Evolutionary conservation across 768 basidiomycete species (phyloP).

Genomic region (Pleurotus ostreatus): DNA sequence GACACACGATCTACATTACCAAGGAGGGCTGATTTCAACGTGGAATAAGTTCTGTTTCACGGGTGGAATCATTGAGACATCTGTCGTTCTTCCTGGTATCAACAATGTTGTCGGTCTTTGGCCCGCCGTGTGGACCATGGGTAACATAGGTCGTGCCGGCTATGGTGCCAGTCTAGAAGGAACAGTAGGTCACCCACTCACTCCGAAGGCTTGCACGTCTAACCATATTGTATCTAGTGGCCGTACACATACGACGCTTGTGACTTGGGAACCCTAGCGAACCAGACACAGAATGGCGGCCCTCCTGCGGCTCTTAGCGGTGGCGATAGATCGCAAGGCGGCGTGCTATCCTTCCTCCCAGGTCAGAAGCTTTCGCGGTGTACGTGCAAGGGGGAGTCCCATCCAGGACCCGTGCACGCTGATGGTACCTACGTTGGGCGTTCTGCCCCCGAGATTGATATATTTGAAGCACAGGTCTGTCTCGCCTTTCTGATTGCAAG

Average conservation of each 20-base stretch:
- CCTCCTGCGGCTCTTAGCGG: conserved; percentile 57
- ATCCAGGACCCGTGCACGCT: conserved; percentile 78
- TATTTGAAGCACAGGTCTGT: conserved; percentile 76
- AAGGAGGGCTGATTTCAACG: conserved; percentile 63
- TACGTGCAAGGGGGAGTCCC: conserved; percentile 81
- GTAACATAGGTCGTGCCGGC: conserved; percentile 81
- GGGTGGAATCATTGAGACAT: conserved; percentile 72
- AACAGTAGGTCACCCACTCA: conserved; percentile 34
- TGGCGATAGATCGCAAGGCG: conserved; percentile 53
- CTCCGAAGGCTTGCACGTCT: too few relatives aligned
- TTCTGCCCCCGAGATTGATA: conserved; percentile 85
- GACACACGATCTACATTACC: conserved; percentile 70
- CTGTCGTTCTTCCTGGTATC: conserved; percentile 65
- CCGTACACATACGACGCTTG: conserved; percentile 83
- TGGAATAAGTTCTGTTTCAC: conserved; percentile 97
- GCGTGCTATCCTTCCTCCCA: conserved; percentile 73
- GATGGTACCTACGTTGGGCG: conserved; percentile 83
- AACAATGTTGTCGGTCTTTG: conserved; percentile 66
- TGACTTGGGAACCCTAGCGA: conserved; percentile 88
- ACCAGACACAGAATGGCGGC: conserved; percentile 70
- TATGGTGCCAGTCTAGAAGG: conserved; percentile 87
- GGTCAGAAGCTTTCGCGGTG: conserved; percentile 87
- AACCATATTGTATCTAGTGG: conserved; percentile 41
- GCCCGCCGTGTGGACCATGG: conserved; percentile 83
- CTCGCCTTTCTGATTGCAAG: not conserved